Evolutionary conservation across 163 green algal species (phyloP).

Genomic region (Prototheca stagnorum): DNA sequence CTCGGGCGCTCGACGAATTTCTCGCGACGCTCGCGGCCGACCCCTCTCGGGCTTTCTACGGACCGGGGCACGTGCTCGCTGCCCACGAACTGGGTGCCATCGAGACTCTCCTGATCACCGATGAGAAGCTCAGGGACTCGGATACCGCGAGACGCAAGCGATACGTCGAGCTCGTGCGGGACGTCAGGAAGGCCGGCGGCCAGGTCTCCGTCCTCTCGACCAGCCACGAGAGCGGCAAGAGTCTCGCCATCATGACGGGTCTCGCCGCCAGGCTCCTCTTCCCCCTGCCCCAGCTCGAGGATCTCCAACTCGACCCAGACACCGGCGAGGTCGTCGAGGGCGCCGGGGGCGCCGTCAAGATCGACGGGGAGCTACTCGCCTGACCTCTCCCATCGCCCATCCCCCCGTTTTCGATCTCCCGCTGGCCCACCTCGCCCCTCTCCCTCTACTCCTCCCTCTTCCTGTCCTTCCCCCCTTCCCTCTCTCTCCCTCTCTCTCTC

Average conservation of each 20-base stretch:
- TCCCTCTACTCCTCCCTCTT: too few species aligned
- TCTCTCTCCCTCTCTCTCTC: too few species aligned
- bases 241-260: constrained; percentile 78
- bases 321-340: too few species aligned
- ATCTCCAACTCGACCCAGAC: too few species aligned
- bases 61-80: constrained; percentile 72
- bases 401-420: too few species aligned
- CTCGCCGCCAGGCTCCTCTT: constrained; percentile 91
- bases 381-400: too few species aligned
- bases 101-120: constrained; percentile 75
- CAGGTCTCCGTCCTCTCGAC: constrained; percentile 61
- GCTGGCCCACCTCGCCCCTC: too few species aligned
- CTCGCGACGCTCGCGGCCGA: constrained; percentile 69
- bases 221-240: constrained; percentile 71
- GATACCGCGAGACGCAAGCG: constrained; percentile 41
- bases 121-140: constrained; percentile 61
- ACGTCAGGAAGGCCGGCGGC: constrained; percentile 49
- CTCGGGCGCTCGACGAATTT: constrained; percentile 59
- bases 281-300: constrained; percentile 86
- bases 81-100: constrained; percentile 82
- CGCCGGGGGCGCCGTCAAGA: too few species aligned
- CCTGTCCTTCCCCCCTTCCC: too few species aligned
- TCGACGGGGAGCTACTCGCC: too few species aligned
- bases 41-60: constrained; percentile 78
- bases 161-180: constrained; percentile 67